phyloP scores from a whole-genome alignment of 31 red algal species.

The Porphyra umbilicalis region DNA sequence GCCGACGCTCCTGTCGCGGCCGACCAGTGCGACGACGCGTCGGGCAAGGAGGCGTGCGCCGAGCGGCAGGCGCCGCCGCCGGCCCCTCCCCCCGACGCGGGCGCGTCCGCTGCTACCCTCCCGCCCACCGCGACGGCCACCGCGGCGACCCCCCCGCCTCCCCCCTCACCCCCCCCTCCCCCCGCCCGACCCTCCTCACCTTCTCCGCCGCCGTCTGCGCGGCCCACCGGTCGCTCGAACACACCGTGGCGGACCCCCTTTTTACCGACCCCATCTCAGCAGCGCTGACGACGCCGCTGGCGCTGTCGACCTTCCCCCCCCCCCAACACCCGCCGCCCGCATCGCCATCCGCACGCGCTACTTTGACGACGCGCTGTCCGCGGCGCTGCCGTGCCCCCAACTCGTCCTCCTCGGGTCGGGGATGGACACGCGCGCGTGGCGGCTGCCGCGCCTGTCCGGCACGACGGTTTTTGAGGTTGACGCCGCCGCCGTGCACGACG shows the following conservation, averaged over 20 bases:
- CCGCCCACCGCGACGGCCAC: too few species aligned
- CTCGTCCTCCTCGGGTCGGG: conserved; percentile 35
- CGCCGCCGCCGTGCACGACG: neutral
- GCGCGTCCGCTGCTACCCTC: too few species aligned
- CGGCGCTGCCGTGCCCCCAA: neutral
- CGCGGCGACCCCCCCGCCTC: too few species aligned
- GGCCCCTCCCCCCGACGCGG: too few species aligned
- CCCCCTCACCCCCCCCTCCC: neutral
- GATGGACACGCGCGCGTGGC: conserved; percentile 36
- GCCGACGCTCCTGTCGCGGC: too few species aligned
- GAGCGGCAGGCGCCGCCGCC: neutral
- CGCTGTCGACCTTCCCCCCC: neutral
- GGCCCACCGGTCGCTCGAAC: neutral
- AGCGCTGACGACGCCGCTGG: neutral
- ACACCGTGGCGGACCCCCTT: neutral
- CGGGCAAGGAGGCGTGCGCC: neutral
- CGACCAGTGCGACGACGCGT: too few species aligned
- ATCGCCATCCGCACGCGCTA: conserved; percentile 51
- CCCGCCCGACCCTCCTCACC: neutral
- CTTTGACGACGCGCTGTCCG: conserved; percentile 33
- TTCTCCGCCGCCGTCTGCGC: neutral
- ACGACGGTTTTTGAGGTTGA: neutral
- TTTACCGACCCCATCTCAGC: neutral
- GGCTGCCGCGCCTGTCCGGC: conserved; percentile 1
- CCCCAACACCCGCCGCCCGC: conserved; percentile 2